phyloP scores from a whole-genome alignment of 2,329 filamentous ascomycete genomes.

The Botrytis pseudocinerea region DNA sequence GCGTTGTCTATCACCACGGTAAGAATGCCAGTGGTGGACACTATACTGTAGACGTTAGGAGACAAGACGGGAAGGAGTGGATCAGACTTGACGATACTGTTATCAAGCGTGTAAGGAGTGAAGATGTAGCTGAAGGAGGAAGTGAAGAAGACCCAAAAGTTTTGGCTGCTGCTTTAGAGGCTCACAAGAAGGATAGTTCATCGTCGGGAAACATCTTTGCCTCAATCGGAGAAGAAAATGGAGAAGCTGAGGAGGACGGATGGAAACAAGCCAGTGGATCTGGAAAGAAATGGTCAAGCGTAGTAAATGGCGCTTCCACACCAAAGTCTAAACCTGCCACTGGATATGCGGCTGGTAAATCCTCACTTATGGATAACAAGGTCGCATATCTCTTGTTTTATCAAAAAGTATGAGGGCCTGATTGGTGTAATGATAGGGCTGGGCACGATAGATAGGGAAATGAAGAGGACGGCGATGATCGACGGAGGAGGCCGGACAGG shows the following conservation, averaged over 20 bases:
- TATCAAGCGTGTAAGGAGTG: constrained; percentile 78
- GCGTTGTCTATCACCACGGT: constrained; percentile 95
- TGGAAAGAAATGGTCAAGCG: constrained; percentile 71
- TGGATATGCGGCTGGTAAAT: constrained; percentile 41
- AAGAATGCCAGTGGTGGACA: constrained; percentile 95
- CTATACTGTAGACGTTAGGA: constrained; percentile 94
- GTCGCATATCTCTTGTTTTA: constrained; percentile 97
- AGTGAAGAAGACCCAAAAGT: constrained; percentile 75
- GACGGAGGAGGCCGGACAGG: neutral
- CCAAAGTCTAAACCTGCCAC: constrained; percentile 58
- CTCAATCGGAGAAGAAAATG: constrained; percentile 60
- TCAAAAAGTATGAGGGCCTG: constrained; percentile 50
- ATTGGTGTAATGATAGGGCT: neutral
- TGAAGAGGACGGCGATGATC: neutral
- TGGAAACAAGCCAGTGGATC: constrained; percentile 86
- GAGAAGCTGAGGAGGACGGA: constrained; percentile 67
- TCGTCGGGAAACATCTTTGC: constrained; percentile 73
- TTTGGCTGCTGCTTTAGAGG: constrained; percentile 65
- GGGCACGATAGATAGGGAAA: neutral
- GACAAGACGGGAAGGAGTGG: constrained; percentile 95
- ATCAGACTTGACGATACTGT: constrained; percentile 92
- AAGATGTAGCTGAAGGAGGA: constrained; percentile 86
- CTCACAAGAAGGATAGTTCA: constrained; percentile 58
- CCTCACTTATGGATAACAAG: constrained; percentile 81
- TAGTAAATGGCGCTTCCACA: constrained; percentile 64